Evolutionary conservation across 495 filamentous ascomycete species (phyloP), one percentile per base, ranked within the genome.

Genomic region (Cercophora scortea): DNA sequence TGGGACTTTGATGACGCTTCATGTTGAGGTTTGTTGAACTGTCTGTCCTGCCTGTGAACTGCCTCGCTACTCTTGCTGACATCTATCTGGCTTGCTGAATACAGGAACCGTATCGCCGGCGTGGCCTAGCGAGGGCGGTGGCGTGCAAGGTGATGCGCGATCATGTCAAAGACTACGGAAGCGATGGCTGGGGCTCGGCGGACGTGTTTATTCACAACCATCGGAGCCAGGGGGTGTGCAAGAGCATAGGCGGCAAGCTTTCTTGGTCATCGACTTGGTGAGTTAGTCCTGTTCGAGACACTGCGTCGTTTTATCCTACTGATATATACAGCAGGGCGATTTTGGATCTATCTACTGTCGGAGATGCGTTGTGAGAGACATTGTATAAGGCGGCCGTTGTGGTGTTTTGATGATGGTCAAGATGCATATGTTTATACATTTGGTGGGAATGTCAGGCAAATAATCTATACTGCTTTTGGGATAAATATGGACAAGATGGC

Each of bases 41-140:
- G 10, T 4, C 25, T 25, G 25, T 5, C 25, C 25, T 25, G 25
- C 5, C 25, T 25, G 25, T 25, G 25, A 25, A 25, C 25, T 8
- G 36, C 10, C 7, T 16, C 9, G 8, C 7, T 34, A 25, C n/a
- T 15, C n/a, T 9, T 6, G 8, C 25, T 8, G 6, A 47, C 32
- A 33, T 19, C 41, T n/a, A 33, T 19, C 41, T n/a, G n/a, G 3
- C 4, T 34, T 18, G 36, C 58, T 53, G 46, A 44, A 42, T 38
- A 33, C 51, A 76, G 60, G 66, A 72, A 15, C 41, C 53, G 11
- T 78, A 70, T 49, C 69, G 75, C 0, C 66, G 69, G 4, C 63
- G 55, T 34, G 75, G 75, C 0, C 53, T 78, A 9, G 74, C 72
- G 0, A 77, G 75, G 55, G 70, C 69, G 2, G 56, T 77, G 8